Evolutionary conservation across 192 early-diverging fungal species (phyloP).

Genomic region (Podila epigama): DNA sequence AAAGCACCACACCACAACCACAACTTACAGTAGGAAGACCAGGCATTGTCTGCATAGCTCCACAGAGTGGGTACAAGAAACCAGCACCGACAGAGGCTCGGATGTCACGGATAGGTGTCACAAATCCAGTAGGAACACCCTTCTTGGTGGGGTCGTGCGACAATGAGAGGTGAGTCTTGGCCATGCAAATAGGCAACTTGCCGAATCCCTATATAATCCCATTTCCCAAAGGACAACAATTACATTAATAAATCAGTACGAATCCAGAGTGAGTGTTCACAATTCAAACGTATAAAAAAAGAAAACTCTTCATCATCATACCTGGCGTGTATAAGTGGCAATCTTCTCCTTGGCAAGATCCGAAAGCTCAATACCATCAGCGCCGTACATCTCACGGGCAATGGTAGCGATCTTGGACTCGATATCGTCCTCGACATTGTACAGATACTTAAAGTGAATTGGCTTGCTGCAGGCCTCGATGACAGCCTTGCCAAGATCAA

Average conservation of each 20-base stretch:
- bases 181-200: slow-evolving; percentile 97
- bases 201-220: slow-evolving; percentile 76
- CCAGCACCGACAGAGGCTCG: slow-evolving; percentile 95
- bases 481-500: slow-evolving; percentile 88
- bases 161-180: slow-evolving; percentile 96
- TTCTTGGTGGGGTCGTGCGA: slow-evolving; percentile 94
- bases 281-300: background rate
- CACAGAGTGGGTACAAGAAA: slow-evolving; percentile 95
- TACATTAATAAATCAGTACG: too few species aligned
- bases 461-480: slow-evolving; percentile 70
- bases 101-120: slow-evolving; percentile 93
- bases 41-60: slow-evolving; percentile 98
- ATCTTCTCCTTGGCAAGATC: slow-evolving; percentile 90
- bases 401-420: slow-evolving; percentile 93
- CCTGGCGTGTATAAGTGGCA: slow-evolving; percentile 80
- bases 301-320: slow-evolving; percentile 17
- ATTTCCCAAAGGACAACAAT: too few species aligned
- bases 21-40: slow-evolving; percentile 96
- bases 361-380: slow-evolving; percentile 87
- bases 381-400: slow-evolving; percentile 94
- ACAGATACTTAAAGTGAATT: slow-evolving; percentile 83
- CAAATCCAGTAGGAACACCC: slow-evolving; percentile 91
- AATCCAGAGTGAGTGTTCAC: too few species aligned
- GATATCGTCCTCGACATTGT: slow-evolving; percentile 81
- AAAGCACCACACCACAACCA: too few species aligned